Evolutionary conservation across 345 rosid species (phyloP), one percentile per base, ranked within the genome.

Genomic region (Dipteronia dyeriana): DNA sequence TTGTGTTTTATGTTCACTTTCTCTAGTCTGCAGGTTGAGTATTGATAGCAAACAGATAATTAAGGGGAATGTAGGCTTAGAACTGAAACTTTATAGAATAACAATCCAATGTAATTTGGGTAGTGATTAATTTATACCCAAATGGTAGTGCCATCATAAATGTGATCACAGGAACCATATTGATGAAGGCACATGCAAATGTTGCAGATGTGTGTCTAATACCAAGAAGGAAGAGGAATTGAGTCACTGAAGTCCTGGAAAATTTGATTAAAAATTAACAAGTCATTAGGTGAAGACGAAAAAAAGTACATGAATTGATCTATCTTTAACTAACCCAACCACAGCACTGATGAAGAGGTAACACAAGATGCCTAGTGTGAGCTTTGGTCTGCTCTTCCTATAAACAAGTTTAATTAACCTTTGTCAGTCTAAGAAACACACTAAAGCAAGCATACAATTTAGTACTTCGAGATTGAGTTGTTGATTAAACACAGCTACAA

Each of bases 161-260:
- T 13, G 95, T 91, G 74, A 86, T 41, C 29, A 89, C 91, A 5
- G 93, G 93, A 31, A 87, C 90, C 86, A 89, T 75, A 84, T 91
- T 91, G 82, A 89, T 19, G 65, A 91, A 91, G 54, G 90, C 93
- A 71, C 90, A 84, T 1, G 95, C 68, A 70, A 88, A 86, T 57
- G 95, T 86, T 43, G 95, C 91, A 47, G 95, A 91, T 71, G 95
- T 91, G 81, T 85, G 64, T 77, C 81, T 84, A 68, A 91, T 87
- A 31, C 95, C 95, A 23, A 85, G 75, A 22, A 91, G 95, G 86
- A 89, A 88, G 78, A 79, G 77, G 78, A 80, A 89, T 63, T 91
- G 93, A 7, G 88, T 85, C 47, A 91, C 79, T 3, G 95, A 89
- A n/a, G 90, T 77, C 79, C 95, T 91, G 71, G 74, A 80, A 69